Percentiles rank a stretch among this genome's conserved stretches.
phyloP scores from a whole-genome alignment of 208 protist species.

The Crithidia expoeki region DNA sequence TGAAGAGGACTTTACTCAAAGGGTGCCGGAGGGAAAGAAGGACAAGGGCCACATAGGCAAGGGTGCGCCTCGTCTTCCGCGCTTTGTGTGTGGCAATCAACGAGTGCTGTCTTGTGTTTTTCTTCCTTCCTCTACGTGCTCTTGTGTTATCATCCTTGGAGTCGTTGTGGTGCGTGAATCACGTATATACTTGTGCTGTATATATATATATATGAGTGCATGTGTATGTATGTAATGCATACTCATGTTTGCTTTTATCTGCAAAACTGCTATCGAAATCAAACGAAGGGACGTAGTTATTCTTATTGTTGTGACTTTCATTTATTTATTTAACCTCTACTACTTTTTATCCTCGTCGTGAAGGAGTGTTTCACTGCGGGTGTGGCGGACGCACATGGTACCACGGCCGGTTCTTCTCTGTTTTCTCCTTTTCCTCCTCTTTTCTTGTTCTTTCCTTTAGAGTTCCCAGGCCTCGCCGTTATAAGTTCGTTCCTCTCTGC shows the following conservation, averaged over 20 bases:
- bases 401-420: not conserved
- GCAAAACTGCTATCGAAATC: conserved; percentile 7
- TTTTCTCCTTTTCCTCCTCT: not conserved
- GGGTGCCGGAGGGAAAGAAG: not conserved
- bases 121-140: not conserved
- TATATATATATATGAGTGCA: conserved; percentile 21
- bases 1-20: not conserved
- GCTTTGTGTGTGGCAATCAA: not conserved
- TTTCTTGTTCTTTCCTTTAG: conserved; percentile 8
- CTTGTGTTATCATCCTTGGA: not conserved
- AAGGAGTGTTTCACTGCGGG: not conserved
- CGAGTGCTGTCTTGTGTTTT: not conserved
- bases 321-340: not conserved
- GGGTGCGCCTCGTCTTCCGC: not conserved
- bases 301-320: not conserved
- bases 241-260: not conserved
- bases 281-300: not conserved
- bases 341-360: conserved; percentile 1
- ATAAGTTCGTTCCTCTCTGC: not conserved
- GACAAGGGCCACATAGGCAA: not conserved
- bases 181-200: not conserved
- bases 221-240: too few species aligned
- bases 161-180: not conserved
- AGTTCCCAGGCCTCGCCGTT: not conserved
- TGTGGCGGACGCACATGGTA: not conserved